These are phyloP conservation scores for Kodamaea plutei DNA, from an alignment of 1,139 yeast genomes.

Conservation along the genomic window DNA sequence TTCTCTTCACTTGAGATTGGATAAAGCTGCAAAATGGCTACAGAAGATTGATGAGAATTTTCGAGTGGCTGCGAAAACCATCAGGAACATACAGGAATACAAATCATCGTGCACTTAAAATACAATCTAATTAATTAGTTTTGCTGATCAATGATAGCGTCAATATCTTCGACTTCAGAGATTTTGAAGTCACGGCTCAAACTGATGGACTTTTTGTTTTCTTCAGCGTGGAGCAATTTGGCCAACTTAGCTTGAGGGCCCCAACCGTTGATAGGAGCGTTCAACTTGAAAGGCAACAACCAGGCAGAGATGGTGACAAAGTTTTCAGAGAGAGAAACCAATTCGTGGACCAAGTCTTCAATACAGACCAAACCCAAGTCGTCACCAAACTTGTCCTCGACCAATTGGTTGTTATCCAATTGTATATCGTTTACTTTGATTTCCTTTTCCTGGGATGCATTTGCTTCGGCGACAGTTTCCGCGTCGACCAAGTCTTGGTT, in stretches of 20 bases:
- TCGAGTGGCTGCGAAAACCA: too few species aligned
- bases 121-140: too few species aligned
- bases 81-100: too few species aligned
- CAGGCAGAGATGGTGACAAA: conserved; percentile 59
- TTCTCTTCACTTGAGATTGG: too few species aligned
- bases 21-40: too few species aligned
- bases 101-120: too few species aligned
- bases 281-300: conserved; percentile 65
- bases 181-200: conserved; percentile 63
- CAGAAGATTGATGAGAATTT: too few species aligned
- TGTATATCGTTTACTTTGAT: conserved; percentile 29
- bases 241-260: conserved; percentile 57
- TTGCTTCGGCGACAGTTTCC: conserved; percentile 30
- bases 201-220: conserved; percentile 45
- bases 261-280: conserved; percentile 70
- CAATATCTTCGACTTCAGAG: conserved; percentile 62
- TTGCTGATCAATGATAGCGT: conserved; percentile 58
- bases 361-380: conserved; percentile 70
- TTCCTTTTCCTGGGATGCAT: conserved; percentile 29
- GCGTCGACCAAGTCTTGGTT: too few species aligned
- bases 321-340: conserved; percentile 56
- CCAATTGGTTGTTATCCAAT: conserved; percentile 67
- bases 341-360: conserved; percentile 74
- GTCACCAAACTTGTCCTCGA: conserved; percentile 66
- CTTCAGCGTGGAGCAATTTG: conserved; percentile 42